Conservation (phyloP, 495 filamentous ascomycete species). For the Podospora pseudopauciseta region DNA sequence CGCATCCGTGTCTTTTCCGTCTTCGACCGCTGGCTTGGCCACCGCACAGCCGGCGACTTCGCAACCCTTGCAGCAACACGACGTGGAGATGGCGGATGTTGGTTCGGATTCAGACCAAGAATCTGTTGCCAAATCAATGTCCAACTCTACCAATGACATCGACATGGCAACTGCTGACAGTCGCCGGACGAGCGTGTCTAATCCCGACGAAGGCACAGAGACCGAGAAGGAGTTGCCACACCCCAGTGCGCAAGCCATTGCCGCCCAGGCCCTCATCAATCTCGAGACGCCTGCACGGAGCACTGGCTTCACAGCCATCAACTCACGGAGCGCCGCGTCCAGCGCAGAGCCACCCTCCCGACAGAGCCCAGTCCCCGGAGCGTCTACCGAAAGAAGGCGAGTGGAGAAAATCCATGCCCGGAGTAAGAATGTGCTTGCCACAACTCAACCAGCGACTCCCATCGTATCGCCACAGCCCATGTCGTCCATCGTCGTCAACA, state of each 20-base stretch:
- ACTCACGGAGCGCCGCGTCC: conserved; percentile 9
- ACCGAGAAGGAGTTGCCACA: background rate
- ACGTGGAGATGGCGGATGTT: conserved; percentile 18
- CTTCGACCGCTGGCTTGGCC: background rate
- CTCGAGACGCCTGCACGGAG: conserved; percentile 10
- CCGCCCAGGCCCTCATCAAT: conserved; percentile 18
- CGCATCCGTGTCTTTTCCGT: background rate
- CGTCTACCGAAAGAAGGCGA: conserved; percentile 9
- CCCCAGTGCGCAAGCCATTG: conserved; percentile 18
- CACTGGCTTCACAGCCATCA: conserved; percentile 10
- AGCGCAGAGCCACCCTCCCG: conserved; percentile 16
- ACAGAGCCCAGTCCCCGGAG: conserved; percentile 8
- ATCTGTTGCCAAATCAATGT: conserved; percentile 7
- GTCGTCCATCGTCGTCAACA: background rate
- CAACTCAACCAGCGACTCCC: background rate
- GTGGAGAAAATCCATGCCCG: conserved; percentile 27
- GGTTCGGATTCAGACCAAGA: conserved; percentile 15
- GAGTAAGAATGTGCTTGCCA: conserved; percentile 5
- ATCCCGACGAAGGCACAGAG: conserved; percentile 11
- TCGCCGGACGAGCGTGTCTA: conserved; percentile 24
- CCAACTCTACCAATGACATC: conserved; percentile 19
- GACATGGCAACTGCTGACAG: conserved; percentile 25
- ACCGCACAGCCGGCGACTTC: background rate
- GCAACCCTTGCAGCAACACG: background rate
- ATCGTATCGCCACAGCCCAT: background rate